Base-by-base conservation (phyloP, 2,329 filamentous ascomycete genomes). In the Pseudogymnoascus sp. region DNA sequence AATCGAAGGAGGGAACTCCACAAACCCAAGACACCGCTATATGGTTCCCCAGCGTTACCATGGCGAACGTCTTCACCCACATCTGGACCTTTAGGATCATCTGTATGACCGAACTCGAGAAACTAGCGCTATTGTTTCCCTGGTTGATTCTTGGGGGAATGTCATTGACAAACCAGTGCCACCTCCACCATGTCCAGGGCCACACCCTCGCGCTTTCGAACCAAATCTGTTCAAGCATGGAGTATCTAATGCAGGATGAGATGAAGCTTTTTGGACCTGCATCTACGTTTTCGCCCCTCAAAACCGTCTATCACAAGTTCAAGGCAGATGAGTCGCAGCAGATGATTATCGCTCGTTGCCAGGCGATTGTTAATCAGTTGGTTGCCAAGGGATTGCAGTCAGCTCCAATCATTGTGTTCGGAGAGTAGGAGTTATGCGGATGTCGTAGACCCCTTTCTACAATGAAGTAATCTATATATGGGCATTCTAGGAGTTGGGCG, bases 221-320 rank as follows among this genome's bases (percentile, higher is more conserved):
- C 0, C 69, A 68, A 63, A 73, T 75, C 12, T 72, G 72, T 41
- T 66, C 69, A 25, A 75, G 75, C 41, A 73, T 74, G 45, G 69
- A 73, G 5, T 78, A 76, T 62, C 62, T 77, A 6, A 64, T 76
- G 14, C 72, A 73, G 62, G 73, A 76, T 16, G 70, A 75, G 19
- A 75, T 78, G 72, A 74, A 71, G 16, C 65, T 78, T 0, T 77
- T 72, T 62, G 76, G 77, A 0, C 72, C 72, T 3, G 72, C 73
- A 0, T 76, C 76, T 19, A 60, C 61, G 6, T 41, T 62, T n/a
- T 23, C 19, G 3, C 52, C 61, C 5, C 36, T 62, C 28, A 45
- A n/a, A 16, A 38, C 33, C 5, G 61, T 58, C 6, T 60, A 60
- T 23, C 39, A 42, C 16, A 23, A 42, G 39, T 42, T 42, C 8